These are phyloP conservation scores for Melaleuca alternifolia DNA, from an alignment of 345 rosid genomes.

Conservation along the genomic window DNA sequence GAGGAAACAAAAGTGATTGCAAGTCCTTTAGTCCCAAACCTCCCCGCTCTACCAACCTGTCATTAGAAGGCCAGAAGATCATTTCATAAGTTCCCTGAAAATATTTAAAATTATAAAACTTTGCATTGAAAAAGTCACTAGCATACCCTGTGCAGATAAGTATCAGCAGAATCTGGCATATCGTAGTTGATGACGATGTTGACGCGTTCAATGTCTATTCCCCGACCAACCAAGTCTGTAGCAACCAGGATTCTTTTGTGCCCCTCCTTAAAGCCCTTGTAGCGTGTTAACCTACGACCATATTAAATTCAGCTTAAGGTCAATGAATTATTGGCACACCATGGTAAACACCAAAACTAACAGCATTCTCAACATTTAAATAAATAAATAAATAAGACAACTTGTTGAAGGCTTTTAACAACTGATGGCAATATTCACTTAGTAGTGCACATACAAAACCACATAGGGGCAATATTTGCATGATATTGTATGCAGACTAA, in stretches of 20 bases:
- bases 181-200: conserved; percentile 97
- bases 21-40: conserved; percentile 98
- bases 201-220: conserved; percentile 96
- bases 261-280: conserved; percentile 98
- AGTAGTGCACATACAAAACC: background rate
- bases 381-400: too few species aligned
- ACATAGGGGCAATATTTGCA: background rate
- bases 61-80: background rate
- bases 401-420: background rate
- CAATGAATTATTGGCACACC: background rate
- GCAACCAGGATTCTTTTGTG: conserved; percentile 96
- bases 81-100: background rate
- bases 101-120: background rate
- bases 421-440: background rate
- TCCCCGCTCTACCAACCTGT: conserved; percentile 97
- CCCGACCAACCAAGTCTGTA: conserved; percentile 94
- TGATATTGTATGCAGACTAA: background rate
- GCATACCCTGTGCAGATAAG: conserved; percentile 88
- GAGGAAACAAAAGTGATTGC: conserved; percentile 96
- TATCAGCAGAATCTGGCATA: conserved; percentile 99
- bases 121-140: background rate
- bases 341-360: background rate
- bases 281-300: conserved; percentile 69
- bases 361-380: background rate
- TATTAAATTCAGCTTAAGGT: background rate